A percentile compares a stretch with the other conserved stretches of the same genome.
Conservation (phyloP, 73 alveolate species). For the Halteria grandinella region DNA sequence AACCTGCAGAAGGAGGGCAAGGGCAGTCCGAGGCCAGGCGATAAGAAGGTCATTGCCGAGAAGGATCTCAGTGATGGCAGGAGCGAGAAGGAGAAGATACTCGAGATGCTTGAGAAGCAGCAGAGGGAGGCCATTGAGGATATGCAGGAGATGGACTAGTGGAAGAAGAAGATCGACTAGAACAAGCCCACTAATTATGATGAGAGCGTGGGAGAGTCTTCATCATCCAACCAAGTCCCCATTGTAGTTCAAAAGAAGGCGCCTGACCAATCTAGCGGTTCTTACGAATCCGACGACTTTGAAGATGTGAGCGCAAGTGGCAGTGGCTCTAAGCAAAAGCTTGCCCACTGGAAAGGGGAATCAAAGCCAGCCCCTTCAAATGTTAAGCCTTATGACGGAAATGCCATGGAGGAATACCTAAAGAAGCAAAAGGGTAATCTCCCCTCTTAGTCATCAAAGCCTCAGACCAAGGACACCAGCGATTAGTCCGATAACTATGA, state of each 20-base stretch:
- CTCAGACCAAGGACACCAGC: constrained; percentile 15
- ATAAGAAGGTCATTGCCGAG: constrained; percentile 24
- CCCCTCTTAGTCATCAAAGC: constrained; percentile 3
- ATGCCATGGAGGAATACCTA: constrained; percentile 52
- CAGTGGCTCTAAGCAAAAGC: constrained; percentile 33
- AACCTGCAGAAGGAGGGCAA: constrained; percentile 19
- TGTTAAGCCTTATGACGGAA: constrained; percentile 2
- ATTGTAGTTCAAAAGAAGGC: background rate
- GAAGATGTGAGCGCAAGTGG: constrained; percentile 54
- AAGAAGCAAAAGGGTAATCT: constrained; percentile 19
- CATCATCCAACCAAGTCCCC: background rate
- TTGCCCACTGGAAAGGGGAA: constrained; percentile 37
- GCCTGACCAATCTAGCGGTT: background rate
- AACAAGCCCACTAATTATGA: background rate
- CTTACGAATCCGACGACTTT: constrained; percentile 47
- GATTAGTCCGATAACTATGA: constrained; percentile 32
- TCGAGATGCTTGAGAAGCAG: constrained; percentile 41
- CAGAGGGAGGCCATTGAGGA: constrained; percentile 32
- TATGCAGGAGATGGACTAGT: background rate
- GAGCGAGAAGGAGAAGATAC: constrained; percentile 33
- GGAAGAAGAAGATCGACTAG: background rate
- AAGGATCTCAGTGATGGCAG: constrained; percentile 52
- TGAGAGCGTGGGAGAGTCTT: background rate
- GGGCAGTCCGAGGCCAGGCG: constrained; percentile 31
- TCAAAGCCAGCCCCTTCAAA: background rate